Percentiles rank a stretch among this genome's conserved stretches.
These are phyloP conservation scores for Oidiodendron maius DNA, from an alignment of 495 filamentous ascomycete genomes.

Conservation along the genomic window DNA sequence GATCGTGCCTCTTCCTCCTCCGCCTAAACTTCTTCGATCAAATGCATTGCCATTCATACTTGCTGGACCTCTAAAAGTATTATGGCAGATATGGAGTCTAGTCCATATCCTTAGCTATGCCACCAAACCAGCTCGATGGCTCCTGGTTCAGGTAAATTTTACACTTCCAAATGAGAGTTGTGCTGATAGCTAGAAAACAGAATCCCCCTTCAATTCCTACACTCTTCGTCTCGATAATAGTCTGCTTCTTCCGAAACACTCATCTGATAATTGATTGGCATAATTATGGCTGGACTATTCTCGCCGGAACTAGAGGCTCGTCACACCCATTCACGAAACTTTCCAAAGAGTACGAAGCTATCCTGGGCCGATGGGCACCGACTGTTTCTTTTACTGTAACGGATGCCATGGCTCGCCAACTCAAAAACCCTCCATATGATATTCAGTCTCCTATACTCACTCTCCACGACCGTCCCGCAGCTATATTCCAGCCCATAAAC, in stretches of 20 bases:
- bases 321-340: constrained; percentile 72
- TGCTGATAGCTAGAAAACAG: too few species aligned
- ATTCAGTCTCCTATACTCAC: constrained; percentile 59
- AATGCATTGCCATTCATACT: constrained; percentile 71
- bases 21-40: constrained; percentile 57
- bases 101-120: constrained; percentile 66
- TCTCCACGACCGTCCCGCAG: constrained; percentile 83
- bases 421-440: constrained; percentile 54
- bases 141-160: constrained; percentile 57
- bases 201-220: constrained; percentile 96
- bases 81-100: constrained; percentile 70
- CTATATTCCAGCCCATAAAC: constrained; percentile 68
- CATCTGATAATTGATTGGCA: constrained; percentile 94
- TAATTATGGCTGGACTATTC: constrained; percentile 96
- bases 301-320: constrained; percentile 59
- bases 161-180: too few species aligned
- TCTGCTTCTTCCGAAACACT: constrained; percentile 74
- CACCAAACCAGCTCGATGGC: constrained; percentile 66
- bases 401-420: constrained; percentile 71
- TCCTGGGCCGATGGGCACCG: constrained; percentile 58
- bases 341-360: constrained; percentile 69
- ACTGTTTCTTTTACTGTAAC: constrained; percentile 81
- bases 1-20: constrained; percentile 56
- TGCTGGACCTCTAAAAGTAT: constrained; percentile 77
- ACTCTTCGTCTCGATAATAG: constrained; percentile 62